These are phyloP conservation scores for Paraphoma chrysanthemicola DNA, from an alignment of 2,329 filamentous ascomycete genomes.

Conservation along the genomic window DNA sequence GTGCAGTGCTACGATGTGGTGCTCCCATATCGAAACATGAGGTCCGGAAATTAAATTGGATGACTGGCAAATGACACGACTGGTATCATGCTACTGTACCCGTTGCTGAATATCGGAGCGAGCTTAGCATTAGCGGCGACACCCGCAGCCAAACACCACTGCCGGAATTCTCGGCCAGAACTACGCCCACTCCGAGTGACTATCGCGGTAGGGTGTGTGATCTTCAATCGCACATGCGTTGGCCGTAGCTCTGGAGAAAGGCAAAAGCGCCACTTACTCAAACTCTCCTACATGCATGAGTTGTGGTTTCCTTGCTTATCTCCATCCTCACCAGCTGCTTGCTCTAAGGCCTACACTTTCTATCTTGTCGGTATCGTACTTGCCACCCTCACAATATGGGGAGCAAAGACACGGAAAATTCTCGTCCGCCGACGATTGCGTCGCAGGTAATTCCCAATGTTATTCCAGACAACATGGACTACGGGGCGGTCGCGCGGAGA, in stretches of 20 bases:
- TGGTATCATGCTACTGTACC: neutral
- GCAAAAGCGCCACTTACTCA: conserved; percentile 3
- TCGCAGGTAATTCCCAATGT: conserved; percentile 2
- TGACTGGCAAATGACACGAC: neutral
- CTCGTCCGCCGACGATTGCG: conserved; percentile 1
- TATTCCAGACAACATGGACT: conserved; percentile 19
- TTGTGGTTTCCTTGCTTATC: neutral
- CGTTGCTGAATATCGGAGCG: neutral
- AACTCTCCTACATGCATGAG: neutral
- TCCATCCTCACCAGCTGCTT: neutral
- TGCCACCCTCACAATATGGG: conserved; percentile 4
- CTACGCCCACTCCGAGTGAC: neutral
- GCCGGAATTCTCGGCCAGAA: neutral
- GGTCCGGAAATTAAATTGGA: neutral
- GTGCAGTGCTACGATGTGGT: neutral
- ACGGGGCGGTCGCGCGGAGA: conserved; percentile 12
- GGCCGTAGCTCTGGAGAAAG: neutral
- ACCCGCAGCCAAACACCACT: neutral
- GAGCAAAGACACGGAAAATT: conserved; percentile 7
- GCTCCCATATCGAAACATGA: neutral
- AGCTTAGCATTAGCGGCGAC: conserved; percentile 1
- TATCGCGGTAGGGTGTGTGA: neutral
- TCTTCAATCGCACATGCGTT: conserved; percentile 5
- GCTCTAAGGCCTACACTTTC: neutral
- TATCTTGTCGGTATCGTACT: neutral